Conservation (phyloP, 2,329 filamentous ascomycete genomes). For the Stagonosporopsis tanaceti region DNA sequence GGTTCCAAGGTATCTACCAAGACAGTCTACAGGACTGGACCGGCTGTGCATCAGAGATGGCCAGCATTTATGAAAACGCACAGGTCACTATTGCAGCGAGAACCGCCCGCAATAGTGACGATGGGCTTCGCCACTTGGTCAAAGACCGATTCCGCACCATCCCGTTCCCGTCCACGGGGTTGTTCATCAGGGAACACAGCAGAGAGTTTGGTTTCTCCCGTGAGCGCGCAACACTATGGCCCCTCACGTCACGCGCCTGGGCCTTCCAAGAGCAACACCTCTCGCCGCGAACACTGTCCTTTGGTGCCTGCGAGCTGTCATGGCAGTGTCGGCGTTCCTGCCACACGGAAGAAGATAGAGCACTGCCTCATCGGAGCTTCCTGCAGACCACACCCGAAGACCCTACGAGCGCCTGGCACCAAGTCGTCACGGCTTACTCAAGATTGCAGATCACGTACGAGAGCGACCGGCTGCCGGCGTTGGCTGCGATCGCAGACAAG, state of each 20-base stretch:
- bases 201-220: background rate
- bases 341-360: background rate
- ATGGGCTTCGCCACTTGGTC: background rate
- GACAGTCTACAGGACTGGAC: background rate
- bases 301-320: background rate
- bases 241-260: background rate
- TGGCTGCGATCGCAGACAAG: background rate
- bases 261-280: background rate
- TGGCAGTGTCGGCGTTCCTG: background rate
- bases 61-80: background rate
- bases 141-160: background rate
- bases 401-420: background rate
- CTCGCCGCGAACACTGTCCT: background rate
- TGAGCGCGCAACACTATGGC: background rate
- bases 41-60: background rate
- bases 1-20: background rate
- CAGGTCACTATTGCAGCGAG: background rate
- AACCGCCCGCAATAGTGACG: background rate
- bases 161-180: background rate
- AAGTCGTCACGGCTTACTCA: background rate
- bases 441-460: background rate
- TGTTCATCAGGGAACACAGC: background rate
- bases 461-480: background rate
- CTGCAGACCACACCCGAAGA: background rate
- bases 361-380: background rate